Percentiles rank a stretch among this genome's conserved stretches.
Conservation (phyloP, 371 early-diverging fungal species). For the Lichtheimia ornata region DNA sequence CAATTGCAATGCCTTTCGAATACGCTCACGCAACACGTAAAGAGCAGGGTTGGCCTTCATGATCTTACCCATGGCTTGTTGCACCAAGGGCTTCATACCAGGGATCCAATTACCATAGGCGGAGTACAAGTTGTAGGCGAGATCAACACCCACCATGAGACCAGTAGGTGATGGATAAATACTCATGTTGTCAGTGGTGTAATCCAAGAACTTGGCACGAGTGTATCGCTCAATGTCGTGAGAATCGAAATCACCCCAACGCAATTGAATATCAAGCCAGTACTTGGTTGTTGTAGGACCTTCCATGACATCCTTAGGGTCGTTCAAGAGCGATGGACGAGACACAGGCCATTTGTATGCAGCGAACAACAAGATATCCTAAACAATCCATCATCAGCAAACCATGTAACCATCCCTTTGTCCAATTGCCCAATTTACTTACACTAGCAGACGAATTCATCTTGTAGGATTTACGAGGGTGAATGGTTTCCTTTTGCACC, state of each 20-base stretch:
- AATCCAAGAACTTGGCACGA: conserved; percentile 97
- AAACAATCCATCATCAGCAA: conserved; percentile 32
- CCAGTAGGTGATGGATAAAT: conserved; percentile 98
- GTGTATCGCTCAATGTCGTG: conserved; percentile 99
- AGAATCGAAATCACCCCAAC: conserved; percentile 99
- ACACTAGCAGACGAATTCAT: conserved; percentile 79
- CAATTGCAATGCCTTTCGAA: conserved; percentile 97
- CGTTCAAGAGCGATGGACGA: conserved; percentile 89
- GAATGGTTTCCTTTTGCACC: conserved; percentile 98
- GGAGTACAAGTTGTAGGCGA: conserved; percentile 93
- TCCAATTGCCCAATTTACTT: conserved; percentile 2
- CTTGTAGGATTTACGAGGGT: conserved; percentile 98
- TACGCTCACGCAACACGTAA: conserved; percentile 97
- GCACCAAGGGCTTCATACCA: conserved; percentile 96
- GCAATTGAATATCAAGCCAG: conserved; percentile 98
- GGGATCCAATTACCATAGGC: conserved; percentile 98
- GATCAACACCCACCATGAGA: conserved; percentile 95
- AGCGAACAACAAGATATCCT: conserved; percentile 95
- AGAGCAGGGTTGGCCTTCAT: conserved; percentile 98
- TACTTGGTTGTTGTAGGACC: conserved; percentile 95
- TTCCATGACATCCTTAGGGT: conserved; percentile 92
- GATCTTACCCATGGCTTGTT: conserved; percentile 97
- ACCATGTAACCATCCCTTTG: background rate
- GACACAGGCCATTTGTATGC: conserved; percentile 98
- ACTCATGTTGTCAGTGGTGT: conserved; percentile 97